phyloP scores from a whole-genome alignment of 345 rosid species.

The Physaria fendleri region DNA sequence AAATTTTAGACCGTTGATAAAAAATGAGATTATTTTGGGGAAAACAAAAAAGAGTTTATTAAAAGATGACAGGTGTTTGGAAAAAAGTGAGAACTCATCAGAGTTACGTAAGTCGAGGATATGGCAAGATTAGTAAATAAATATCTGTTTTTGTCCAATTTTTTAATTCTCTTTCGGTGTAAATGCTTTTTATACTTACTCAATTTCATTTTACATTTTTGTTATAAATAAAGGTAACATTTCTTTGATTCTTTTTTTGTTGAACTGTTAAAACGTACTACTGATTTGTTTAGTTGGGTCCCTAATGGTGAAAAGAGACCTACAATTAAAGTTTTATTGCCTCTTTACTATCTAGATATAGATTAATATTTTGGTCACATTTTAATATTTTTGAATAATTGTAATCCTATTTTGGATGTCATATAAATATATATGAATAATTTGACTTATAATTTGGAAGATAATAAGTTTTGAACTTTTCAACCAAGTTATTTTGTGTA shows the following conservation, averaged over 20 bases:
- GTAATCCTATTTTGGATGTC: too few relatives aligned
- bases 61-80: conserved; percentile 12
- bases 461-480: too few relatives aligned
- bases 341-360: too few relatives aligned
- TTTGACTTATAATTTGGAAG: too few relatives aligned
- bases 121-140: conserved; percentile 16
- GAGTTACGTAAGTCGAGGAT: conserved; percentile 21
- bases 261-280: background rate
- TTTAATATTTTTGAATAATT: too few relatives aligned
- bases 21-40: background rate
- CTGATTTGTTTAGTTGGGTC: background rate
- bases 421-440: too few relatives aligned
- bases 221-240: background rate
- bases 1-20: conserved; percentile 23
- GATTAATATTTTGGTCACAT: too few relatives aligned
- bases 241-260: background rate
- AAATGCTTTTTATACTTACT: too few relatives aligned
- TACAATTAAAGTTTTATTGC: background rate
- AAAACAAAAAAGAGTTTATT: background rate
- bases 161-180: conserved; percentile 15
- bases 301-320: background rate
- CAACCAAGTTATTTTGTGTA: too few relatives aligned
- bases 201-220: background rate
- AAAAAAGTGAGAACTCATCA: conserved; percentile 2
- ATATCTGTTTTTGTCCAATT: background rate